phyloP scores from a whole-genome alignment of 139 green algal genomes.

The Closterium sp. region DNA sequence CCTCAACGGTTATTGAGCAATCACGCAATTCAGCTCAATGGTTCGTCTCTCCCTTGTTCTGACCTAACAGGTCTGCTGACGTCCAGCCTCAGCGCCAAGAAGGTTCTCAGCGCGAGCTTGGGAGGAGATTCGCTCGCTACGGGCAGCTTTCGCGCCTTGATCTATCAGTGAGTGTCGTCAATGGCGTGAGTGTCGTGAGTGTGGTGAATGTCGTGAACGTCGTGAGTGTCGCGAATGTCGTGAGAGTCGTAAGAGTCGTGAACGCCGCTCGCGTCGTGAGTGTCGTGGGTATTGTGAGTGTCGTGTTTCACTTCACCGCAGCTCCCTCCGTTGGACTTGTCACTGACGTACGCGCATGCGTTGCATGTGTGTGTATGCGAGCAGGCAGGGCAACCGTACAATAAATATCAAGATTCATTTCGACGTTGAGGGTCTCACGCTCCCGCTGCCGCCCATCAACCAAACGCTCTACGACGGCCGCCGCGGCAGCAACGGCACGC shows the following conservation, averaged over 20 bases:
- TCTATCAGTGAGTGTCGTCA: background rate
- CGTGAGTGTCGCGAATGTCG: too few species aligned
- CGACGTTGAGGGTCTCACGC: background rate
- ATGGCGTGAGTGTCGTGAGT: too few species aligned
- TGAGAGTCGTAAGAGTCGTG: too few species aligned
- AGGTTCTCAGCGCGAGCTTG: background rate
- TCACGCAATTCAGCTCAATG: too few species aligned
- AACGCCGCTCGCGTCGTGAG: too few species aligned
- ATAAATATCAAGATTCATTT: background rate
- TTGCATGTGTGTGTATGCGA: background rate
- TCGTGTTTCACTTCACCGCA: too few species aligned
- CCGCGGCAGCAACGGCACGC: background rate
- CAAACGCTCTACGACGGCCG: background rate
- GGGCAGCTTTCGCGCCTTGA: background rate
- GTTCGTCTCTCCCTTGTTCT: background rate
- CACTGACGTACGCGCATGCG: background rate
- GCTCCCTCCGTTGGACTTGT: background rate
- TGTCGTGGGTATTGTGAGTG: too few species aligned
- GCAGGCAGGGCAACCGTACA: background rate
- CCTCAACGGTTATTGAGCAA: too few species aligned
- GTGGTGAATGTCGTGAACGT: too few species aligned
- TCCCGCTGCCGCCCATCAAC: background rate
- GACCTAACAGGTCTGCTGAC: background rate
- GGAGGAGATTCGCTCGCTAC: background rate
- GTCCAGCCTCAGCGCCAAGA: background rate